Conservation (phyloP, 2,329 filamentous ascomycete genomes). For the Colletotrichum scovillei region DNA sequence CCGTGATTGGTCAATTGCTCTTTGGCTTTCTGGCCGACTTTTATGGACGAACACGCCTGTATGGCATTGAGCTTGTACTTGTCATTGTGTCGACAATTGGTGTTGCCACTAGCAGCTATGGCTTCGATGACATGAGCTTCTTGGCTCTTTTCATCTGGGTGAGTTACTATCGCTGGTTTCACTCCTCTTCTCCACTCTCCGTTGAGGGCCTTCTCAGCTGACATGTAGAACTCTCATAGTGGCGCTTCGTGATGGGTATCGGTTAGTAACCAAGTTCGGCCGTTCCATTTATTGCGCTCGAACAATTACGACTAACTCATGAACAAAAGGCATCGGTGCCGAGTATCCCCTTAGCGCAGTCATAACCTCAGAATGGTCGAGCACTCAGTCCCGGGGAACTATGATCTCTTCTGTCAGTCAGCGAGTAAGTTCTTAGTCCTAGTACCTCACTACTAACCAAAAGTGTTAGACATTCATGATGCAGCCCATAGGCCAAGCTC, state of each 20-base stretch:
- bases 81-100: constrained; percentile 69
- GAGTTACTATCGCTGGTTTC: constrained; percentile 25
- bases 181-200: background rate
- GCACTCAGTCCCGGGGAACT: constrained; percentile 71
- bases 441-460: background rate
- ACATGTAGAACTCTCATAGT: constrained; percentile 41
- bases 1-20: constrained; percentile 61
- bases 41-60: constrained; percentile 65
- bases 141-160: constrained; percentile 62
- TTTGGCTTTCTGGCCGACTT: constrained; percentile 67
- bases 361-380: constrained; percentile 74
- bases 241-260: constrained; percentile 66
- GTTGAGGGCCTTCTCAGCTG: background rate
- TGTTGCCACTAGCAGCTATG: constrained; percentile 63
- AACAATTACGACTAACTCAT: background rate
- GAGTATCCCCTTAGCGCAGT: constrained; percentile 76
- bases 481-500: constrained; percentile 75
- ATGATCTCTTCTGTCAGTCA: constrained; percentile 71
- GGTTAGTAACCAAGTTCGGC: constrained; percentile 44
- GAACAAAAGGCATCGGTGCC: constrained; percentile 58
- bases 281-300: background rate
- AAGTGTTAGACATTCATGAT: constrained; percentile 63
- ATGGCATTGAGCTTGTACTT: constrained; percentile 66
- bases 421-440: background rate
- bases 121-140: constrained; percentile 62